Conservation (phyloP, 208 protist species). For the Porcisia deanei region DNA sequence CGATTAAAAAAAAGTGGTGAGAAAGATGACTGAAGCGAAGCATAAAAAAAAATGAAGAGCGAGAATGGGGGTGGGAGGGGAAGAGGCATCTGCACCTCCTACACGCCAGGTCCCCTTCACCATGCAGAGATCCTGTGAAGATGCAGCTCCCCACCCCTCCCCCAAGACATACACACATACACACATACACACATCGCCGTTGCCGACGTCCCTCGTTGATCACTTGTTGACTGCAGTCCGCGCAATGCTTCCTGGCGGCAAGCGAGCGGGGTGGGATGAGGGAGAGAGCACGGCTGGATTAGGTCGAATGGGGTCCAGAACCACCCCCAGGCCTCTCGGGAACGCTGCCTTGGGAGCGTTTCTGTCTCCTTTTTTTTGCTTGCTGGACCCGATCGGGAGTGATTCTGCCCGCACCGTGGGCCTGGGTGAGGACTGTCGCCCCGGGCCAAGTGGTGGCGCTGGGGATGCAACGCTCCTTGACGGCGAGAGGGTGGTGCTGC, state of each 20-base stretch:
- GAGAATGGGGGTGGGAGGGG: background rate
- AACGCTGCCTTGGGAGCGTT: background rate
- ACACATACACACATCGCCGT: background rate
- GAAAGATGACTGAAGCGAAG: background rate
- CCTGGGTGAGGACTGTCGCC: constrained; percentile 2
- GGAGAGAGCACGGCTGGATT: background rate
- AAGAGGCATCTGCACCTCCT: background rate
- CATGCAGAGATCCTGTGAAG: no score
- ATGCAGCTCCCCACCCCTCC: no score
- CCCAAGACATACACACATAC: background rate
- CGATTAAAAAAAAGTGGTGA: background rate
- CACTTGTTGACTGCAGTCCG: background rate
- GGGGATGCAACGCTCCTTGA: background rate
- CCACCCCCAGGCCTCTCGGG: background rate
- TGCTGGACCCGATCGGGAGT: constrained; percentile 1
- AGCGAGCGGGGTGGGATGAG: background rate
- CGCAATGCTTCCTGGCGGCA: background rate
- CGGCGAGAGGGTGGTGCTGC: background rate
- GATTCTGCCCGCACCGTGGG: constrained; percentile 18
- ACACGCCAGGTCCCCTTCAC: no score
- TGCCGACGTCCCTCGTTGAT: background rate
- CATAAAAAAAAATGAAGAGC: background rate
- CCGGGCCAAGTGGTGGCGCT: background rate
- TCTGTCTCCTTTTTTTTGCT: background rate
- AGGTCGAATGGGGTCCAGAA: background rate